Evolutionary conservation across 2,329 filamentous ascomycete species (phyloP).

Genomic region (Monilinia laxa): DNA sequence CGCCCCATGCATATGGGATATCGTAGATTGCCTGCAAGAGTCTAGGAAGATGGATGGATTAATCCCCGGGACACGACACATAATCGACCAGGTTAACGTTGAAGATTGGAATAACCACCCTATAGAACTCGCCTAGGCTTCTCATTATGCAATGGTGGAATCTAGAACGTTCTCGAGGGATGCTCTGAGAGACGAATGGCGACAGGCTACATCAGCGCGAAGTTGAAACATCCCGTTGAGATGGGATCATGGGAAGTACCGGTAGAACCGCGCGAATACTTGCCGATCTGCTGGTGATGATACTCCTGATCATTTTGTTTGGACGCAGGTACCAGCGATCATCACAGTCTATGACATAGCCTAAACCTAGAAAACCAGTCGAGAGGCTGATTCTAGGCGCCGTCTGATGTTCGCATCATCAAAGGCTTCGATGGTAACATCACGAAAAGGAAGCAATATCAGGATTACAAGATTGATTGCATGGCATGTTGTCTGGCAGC

Average conservation of each 20-base stretch:
- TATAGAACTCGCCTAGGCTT: not conserved
- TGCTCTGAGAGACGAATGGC: not conserved
- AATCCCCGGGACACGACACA: not conserved
- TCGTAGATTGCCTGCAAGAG: not conserved
- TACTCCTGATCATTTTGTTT: conserved; percentile 5
- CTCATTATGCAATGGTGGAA: too few relatives aligned
- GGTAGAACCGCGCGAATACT: not conserved
- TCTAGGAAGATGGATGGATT: not conserved
- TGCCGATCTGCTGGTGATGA: not conserved
- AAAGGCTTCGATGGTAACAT: conserved; percentile 2
- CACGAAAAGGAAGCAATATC: not conserved
- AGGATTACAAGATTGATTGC: not conserved
- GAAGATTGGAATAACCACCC: not conserved
- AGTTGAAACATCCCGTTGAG: not conserved
- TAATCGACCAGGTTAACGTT: not conserved
- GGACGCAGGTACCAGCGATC: not conserved
- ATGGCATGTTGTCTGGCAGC: not conserved
- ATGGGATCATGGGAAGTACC: too few relatives aligned
- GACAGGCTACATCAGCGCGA: not conserved
- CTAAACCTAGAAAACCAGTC: not conserved
- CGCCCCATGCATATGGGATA: not conserved
- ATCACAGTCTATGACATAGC: not conserved
- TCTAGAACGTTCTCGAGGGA: not conserved
- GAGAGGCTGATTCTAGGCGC: not conserved
- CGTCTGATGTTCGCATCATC: not conserved